Conservation (phyloP, 148 eudicot species). For the Rhododendron griersonianum region DNA sequence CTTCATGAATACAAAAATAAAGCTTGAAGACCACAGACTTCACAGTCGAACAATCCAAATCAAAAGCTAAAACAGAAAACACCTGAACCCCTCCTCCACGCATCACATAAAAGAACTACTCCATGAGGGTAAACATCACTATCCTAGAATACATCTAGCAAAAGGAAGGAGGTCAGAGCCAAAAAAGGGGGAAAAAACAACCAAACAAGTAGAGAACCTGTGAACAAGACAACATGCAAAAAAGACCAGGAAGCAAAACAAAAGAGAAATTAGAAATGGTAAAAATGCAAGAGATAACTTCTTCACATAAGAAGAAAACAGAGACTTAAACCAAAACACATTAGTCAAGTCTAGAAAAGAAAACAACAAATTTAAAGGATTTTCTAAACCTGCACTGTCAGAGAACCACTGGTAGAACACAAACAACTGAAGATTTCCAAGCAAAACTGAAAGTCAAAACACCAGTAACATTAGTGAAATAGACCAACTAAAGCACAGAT, state of each 20-base stretch:
- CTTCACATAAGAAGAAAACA: too few relatives aligned
- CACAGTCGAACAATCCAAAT: too few relatives aligned
- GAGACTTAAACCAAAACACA: too few relatives aligned
- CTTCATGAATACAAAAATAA: too few relatives aligned
- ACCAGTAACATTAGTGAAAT: background rate
- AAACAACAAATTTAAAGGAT: too few relatives aligned
- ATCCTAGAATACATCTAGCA: background rate
- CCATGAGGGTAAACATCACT: background rate
- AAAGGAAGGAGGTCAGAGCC: background rate
- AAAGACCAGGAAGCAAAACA: too few relatives aligned
- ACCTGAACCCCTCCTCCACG: background rate
- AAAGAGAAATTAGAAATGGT: too few relatives aligned
- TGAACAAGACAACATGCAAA: too few relatives aligned
- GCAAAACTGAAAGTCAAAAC: background rate
- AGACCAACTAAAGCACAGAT: background rate
- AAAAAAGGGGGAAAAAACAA: background rate
- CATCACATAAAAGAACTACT: background rate
- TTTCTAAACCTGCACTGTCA: background rate
- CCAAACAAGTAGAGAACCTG: too few relatives aligned
- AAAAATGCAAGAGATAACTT: too few relatives aligned
- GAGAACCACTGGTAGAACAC: background rate
- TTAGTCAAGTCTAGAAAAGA: too few relatives aligned
- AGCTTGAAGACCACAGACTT: background rate
- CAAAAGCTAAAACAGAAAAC: background rate
- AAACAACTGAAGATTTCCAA: background rate